Base-by-base conservation (phyloP, 2,329 filamentous ascomycete genomes). In the Penicillium paneum region DNA sequence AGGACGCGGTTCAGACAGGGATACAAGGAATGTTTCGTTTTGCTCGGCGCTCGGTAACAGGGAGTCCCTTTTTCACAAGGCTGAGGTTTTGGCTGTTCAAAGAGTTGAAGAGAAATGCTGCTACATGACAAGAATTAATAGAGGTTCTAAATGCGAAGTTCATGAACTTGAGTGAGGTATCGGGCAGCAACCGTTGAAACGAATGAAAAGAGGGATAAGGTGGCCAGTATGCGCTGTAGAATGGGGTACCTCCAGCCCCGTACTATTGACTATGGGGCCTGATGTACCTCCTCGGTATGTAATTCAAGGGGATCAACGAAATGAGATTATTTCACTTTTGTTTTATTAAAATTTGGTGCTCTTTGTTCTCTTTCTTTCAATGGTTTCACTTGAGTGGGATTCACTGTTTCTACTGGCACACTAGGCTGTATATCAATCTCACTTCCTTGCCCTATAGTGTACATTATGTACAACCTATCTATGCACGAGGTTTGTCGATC, bases 1-100 rank as follows among this genome's bases (percentile, higher is more conserved):
- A 45, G 29, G 47, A 50, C 17, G 51, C 46, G 50, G 47, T 55
- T 60, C 46, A 53, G 60, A 59, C 56, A 64, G 64, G 62, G 60
- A 62, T 65, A 49, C 49, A 42, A 61, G 48, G 64, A 64, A 64
- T 63, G 63, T 61, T 63, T 61, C 53, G 61, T 60, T 41, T 59
- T 46, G 44, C 24, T 47, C 50, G 50, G 50, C 32, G 55, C 46
- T 60, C 39, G 61, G 59, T 53, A 59, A 55, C 39, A 41, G 38
- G 56, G 56, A 59, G 47, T 60, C 57, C 56, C 59, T 57, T 62
- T 60, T 60, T 63, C 58, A 51, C 59, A 49, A 47, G 52, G 42
- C 26, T n/a, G 42, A 13, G 29, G 24, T 43, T 31, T 41, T 42
- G 49, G 49, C 41, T 24, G 44, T 48, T 54, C 28, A 56, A 43